A percentile compares a stretch with the other conserved stretches of the same genome.
phyloP scores from a whole-genome alignment of 1,139 yeast genomes.

The Suhomyces bokatorum region DNA sequence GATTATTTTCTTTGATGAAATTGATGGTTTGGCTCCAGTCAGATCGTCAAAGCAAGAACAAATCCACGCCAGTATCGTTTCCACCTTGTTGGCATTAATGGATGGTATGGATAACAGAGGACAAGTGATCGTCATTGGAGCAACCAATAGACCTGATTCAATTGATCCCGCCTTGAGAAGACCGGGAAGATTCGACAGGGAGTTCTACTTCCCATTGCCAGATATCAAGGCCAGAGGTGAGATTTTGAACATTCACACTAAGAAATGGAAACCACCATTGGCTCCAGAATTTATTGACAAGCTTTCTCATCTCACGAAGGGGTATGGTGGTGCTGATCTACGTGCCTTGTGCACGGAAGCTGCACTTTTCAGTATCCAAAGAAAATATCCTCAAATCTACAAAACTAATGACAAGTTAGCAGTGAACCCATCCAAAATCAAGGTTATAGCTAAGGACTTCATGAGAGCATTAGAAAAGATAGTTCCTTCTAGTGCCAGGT shows the following conservation, averaged over 20 bases:
- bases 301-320: conserved; percentile 82
- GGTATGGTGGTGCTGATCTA: conserved; percentile 97
- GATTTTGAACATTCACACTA: conserved; percentile 81
- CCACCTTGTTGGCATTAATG: conserved; percentile 91
- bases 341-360: conserved; percentile 95
- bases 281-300: conserved; percentile 58
- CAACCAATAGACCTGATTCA: conserved; percentile 96
- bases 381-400: conserved; percentile 93
- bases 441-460: conserved; percentile 83
- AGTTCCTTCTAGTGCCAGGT: conserved; percentile 89
- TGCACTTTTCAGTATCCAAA: conserved; percentile 86
- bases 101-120: conserved; percentile 99
- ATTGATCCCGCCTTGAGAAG: conserved; percentile 96
- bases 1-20: conserved; percentile 93
- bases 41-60: conserved; percentile 97
- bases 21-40: conserved; percentile 97
- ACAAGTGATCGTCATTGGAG: conserved; percentile 96
- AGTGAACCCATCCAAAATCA: conserved; percentile 70
- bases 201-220: conserved; percentile 93
- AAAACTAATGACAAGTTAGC: conserved; percentile 68
- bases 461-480: conserved; percentile 84
- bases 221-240: conserved; percentile 75
- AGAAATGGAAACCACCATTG: conserved; percentile 81
- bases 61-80: conserved; percentile 95
- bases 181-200: conserved; percentile 97